Percentiles rank a stretch among this genome's conserved stretches.
Evolutionary conservation across 2,329 filamentous ascomycete genomes (phyloP).

Genomic region (Neofusicoccum sp.): DNA sequence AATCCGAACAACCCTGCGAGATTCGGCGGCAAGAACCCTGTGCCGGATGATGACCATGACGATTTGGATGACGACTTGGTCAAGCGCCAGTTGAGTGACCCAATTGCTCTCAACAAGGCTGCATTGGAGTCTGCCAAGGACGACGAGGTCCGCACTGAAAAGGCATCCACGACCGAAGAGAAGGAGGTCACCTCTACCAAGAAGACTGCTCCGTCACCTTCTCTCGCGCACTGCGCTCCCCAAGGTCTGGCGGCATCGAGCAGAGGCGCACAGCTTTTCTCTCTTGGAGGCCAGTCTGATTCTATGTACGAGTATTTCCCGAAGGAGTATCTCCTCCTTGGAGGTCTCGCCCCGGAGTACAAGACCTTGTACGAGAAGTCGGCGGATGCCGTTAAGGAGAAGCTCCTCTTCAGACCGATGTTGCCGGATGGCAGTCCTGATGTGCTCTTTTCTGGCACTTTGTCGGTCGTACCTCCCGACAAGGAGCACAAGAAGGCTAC

Average conservation of each 20-base stretch:
- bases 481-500: constrained; percentile 24
- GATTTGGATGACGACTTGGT: not conserved
- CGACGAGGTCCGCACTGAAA: constrained; percentile 12
- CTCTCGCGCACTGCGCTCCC: constrained; percentile 24
- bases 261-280: constrained; percentile 31
- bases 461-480: constrained; percentile 19
- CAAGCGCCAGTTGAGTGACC: constrained; percentile 9
- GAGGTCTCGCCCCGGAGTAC: constrained; percentile 47
- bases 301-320: constrained; percentile 46
- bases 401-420: constrained; percentile 52
- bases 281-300: constrained; percentile 42
- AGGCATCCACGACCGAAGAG: not conserved
- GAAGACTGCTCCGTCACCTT: constrained; percentile 12
- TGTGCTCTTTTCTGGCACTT: constrained; percentile 37
- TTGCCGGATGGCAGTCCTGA: constrained; percentile 43
- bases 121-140: not conserved
- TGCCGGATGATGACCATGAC: constrained; percentile 12
- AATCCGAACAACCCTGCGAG: constrained; percentile 7
- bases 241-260: not conserved
- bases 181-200: not conserved
- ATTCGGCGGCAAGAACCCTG: constrained; percentile 14
- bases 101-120: constrained; percentile 6
- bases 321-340: constrained; percentile 49
- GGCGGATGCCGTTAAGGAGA: constrained; percentile 42
- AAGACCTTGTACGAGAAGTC: constrained; percentile 57